phyloP scores from a whole-genome alignment of 164 flowering plant species.

The Aristolochia contorta region DNA sequence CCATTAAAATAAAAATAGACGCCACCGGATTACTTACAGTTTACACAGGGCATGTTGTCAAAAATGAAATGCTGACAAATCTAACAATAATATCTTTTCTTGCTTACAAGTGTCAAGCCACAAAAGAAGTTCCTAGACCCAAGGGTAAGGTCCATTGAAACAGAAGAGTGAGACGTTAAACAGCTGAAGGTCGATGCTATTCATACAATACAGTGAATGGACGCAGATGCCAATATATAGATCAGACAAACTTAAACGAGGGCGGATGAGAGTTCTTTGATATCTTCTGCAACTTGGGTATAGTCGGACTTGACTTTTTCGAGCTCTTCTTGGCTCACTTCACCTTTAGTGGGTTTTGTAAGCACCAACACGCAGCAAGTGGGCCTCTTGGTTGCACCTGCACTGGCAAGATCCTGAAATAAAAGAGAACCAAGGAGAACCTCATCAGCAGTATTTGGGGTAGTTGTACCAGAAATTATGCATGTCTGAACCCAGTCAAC shows the following conservation, averaged over 20 bases:
- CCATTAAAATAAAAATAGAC: too few relatives aligned
- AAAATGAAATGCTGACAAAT: too few relatives aligned
- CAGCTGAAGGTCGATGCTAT: too few relatives aligned
- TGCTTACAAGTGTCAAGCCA: too few relatives aligned
- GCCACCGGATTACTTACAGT: too few relatives aligned
- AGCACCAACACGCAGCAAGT: slow-evolving; percentile 84
- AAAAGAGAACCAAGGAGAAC: background rate
- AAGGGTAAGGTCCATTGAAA: too few relatives aligned
- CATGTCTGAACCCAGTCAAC: background rate
- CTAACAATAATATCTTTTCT: too few relatives aligned
- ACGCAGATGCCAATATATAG: too few relatives aligned
- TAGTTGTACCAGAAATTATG: background rate
- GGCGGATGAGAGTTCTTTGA: slow-evolving; percentile 43
- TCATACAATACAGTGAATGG: too few relatives aligned
- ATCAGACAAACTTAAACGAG: slow-evolving; percentile 9
- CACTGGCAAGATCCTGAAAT: slow-evolving; percentile 85
- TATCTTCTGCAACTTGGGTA: slow-evolving; percentile 52
- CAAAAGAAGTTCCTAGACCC: too few relatives aligned
- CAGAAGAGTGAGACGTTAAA: too few relatives aligned
- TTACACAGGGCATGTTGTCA: too few relatives aligned
- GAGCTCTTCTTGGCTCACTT: slow-evolving; percentile 49
- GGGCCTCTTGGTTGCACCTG: slow-evolving; percentile 90
- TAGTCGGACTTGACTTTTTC: slow-evolving; percentile 63
- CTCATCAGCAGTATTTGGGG: background rate
- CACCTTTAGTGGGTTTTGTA: slow-evolving; percentile 82